phyloP scores from a whole-genome alignment of 2,329 filamentous ascomycete species.

The Rhinocladiella mackenziei region DNA sequence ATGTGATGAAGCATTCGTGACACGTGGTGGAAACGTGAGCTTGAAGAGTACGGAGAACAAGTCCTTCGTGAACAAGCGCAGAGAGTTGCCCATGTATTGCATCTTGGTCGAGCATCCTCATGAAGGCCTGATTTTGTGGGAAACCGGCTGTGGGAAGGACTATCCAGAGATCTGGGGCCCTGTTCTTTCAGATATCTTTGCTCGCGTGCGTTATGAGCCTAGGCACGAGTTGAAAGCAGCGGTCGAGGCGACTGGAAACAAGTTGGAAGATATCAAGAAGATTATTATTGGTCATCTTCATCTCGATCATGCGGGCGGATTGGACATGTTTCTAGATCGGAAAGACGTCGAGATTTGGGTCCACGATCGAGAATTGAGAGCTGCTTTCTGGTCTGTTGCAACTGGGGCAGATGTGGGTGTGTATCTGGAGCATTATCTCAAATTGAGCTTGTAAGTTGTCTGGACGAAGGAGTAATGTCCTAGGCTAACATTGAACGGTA shows the following conservation, averaged over 20 bases:
- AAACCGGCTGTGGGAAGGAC: constrained; percentile 29
- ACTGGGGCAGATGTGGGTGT: constrained; percentile 28
- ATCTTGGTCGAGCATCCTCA: constrained; percentile 29
- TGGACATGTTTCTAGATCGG: constrained; percentile 26
- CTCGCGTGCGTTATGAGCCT: constrained; percentile 26
- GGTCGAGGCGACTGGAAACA: constrained; percentile 29
- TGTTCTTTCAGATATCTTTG: constrained; percentile 23
- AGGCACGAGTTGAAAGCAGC: constrained; percentile 26
- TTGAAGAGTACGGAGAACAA: constrained; percentile 24
- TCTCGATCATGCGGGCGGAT: constrained; percentile 28
- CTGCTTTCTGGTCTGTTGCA: constrained; percentile 28
- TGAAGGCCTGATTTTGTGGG: constrained; percentile 30
- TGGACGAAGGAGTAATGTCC: neutral
- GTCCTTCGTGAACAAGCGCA: constrained; percentile 66
- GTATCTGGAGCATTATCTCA: constrained; percentile 29
- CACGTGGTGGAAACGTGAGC: constrained; percentile 27
- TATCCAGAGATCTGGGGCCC: constrained; percentile 29
- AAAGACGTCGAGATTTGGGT: constrained; percentile 29
- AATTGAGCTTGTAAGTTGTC: constrained; percentile 25
- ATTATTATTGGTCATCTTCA: constrained; percentile 30
- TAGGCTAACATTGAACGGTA: constrained; percentile 14
- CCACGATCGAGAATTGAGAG: constrained; percentile 24
- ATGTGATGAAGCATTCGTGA: constrained; percentile 27
- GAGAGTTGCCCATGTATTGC: constrained; percentile 70
- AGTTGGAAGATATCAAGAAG: constrained; percentile 29